Conservation (phyloP, 73 alveolate genomes). For the Blepharisma stoltei region DNA sequence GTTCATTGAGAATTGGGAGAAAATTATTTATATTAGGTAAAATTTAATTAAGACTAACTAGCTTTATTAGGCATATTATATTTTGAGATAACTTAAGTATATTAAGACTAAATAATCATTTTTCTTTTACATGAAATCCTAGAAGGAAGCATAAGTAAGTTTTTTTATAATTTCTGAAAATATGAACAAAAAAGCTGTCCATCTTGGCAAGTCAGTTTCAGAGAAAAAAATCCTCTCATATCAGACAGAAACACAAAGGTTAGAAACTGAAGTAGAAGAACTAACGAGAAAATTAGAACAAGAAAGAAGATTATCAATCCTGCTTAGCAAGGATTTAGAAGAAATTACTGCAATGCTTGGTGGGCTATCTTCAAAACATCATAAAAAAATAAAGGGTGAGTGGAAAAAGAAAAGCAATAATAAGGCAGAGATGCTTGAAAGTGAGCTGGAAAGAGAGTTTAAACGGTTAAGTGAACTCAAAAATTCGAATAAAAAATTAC, state of each 20-base stretch:
- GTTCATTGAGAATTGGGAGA: too few species aligned
- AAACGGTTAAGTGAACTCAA: neutral
- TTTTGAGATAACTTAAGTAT: too few species aligned
- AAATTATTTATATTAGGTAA: too few species aligned
- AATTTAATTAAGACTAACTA: too few species aligned
- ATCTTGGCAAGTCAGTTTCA: too few species aligned
- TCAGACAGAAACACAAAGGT: neutral
- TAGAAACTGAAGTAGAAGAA: constrained; percentile 11
- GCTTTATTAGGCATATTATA: too few species aligned
- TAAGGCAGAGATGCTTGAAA: neutral
- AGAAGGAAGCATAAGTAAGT: too few species aligned
- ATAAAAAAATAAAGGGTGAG: neutral
- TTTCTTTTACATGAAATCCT: too few species aligned
- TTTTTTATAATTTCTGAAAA: too few species aligned
- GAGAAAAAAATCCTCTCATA: too few species aligned
- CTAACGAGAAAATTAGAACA: constrained; percentile 15
- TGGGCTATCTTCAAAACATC: neutral
- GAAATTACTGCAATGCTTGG: neutral
- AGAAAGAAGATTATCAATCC: constrained; percentile 21
- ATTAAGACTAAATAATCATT: too few species aligned
- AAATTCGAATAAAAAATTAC: constrained; percentile 16
- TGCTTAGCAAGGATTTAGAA: neutral
- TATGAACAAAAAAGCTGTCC: too few species aligned
- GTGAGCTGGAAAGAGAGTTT: neutral
- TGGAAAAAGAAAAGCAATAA: neutral